Evolutionary conservation across 331 rosid species (phyloP).

Genomic region (Rosa hybrid): DNA sequence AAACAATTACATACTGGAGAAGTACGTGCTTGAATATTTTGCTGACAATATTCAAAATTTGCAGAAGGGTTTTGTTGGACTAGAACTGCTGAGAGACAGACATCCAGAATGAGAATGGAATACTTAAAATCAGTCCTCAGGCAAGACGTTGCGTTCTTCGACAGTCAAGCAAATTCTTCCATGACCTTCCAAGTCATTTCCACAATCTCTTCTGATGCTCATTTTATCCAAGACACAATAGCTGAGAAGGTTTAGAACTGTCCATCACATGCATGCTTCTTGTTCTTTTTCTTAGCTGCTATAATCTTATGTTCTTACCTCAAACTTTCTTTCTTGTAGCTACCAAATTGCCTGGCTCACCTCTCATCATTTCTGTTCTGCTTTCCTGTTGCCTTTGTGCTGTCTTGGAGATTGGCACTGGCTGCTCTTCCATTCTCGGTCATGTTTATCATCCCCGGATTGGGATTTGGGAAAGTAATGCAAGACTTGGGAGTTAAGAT

Average conservation of each 20-base stretch:
- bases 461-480: constrained; percentile 56
- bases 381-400: constrained; percentile 51
- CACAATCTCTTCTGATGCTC: constrained; percentile 71
- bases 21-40: background rate
- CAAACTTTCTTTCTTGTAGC: constrained; percentile 30
- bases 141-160: constrained; percentile 83
- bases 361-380: constrained; percentile 57
- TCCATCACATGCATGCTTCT: background rate
- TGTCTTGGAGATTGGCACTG: constrained; percentile 73
- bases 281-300: background rate
- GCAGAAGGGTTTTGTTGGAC: constrained; percentile 87
- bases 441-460: constrained; percentile 63
- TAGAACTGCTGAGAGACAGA: constrained; percentile 84
- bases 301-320: background rate
- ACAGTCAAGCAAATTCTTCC: constrained; percentile 54
- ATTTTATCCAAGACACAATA: constrained; percentile 65
- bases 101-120: constrained; percentile 62
- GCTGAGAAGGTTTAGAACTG: constrained; percentile 60
- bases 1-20: background rate
- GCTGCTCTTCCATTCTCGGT: constrained; percentile 71
- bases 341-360: constrained; percentile 58
- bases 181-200: constrained; percentile 65
- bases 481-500: constrained; percentile 51
- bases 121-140: constrained; percentile 66
- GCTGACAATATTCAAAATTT: background rate